Conservation (phyloP, 306 rosid genomes). For the Styphnolobium japonicum region DNA sequence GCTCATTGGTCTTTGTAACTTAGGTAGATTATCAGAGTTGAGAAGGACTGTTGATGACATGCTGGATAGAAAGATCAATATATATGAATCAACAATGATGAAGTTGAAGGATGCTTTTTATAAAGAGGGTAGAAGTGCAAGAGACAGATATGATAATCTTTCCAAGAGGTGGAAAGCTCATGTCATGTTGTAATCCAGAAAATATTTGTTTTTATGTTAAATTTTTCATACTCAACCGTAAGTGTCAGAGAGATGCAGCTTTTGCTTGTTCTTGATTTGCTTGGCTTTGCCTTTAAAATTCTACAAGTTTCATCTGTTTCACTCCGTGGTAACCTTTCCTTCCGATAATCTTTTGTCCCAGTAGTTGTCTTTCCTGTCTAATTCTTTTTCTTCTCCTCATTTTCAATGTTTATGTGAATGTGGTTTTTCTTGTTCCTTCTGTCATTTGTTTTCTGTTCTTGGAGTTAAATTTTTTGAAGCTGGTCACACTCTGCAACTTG, state of each 20-base stretch:
- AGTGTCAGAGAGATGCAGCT: neutral
- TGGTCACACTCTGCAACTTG: slow-evolving; percentile 6
- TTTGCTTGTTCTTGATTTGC: slow-evolving; percentile 16
- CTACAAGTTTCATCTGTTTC: neutral
- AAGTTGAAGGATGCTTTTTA: slow-evolving; percentile 49
- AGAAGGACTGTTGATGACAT: slow-evolving; percentile 51
- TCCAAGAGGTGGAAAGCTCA: slow-evolving; percentile 52
- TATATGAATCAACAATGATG: slow-evolving; percentile 59
- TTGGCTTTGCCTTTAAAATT: slow-evolving; percentile 10
- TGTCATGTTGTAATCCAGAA: slow-evolving; percentile 17
- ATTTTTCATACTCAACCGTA: neutral
- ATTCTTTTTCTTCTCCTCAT: neutral
- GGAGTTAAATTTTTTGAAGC: neutral
- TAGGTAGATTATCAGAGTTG: slow-evolving; percentile 51
- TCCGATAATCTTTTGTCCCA: neutral
- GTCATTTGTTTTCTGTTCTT: neutral
- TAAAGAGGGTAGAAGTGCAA: slow-evolving; percentile 51
- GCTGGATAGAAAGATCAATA: slow-evolving; percentile 45
- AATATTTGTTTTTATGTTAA: neutral
- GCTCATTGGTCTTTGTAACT: slow-evolving; percentile 59
- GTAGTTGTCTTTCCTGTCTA: neutral
- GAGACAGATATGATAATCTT: slow-evolving; percentile 56
- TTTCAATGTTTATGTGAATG: neutral
- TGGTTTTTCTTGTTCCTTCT: neutral
- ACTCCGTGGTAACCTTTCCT: neutral